These are phyloP conservation scores for Vanderwaltozyma yarrowii DNA, from an alignment of 805 yeast genomes.

Conservation along the genomic window DNA sequence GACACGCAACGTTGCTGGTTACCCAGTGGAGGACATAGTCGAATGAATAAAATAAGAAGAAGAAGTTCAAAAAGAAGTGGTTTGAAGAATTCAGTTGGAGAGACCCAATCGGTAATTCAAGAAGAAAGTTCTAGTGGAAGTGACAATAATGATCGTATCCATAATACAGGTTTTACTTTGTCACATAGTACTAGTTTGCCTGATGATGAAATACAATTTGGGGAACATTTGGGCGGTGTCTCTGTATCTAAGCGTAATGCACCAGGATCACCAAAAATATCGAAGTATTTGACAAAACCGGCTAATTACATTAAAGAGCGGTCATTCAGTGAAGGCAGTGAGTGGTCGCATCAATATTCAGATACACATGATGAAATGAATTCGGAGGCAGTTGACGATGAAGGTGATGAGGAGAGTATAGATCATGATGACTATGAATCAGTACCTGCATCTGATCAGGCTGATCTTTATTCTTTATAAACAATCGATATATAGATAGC, in stretches of 20 bases:
- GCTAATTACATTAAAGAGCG: background rate
- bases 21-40: constrained; percentile 7
- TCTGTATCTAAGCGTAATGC: background rate
- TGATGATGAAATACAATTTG: background rate
- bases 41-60: constrained; percentile 12
- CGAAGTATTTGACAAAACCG: background rate
- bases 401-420: background rate
- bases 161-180: background rate
- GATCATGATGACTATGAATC: background rate
- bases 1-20: constrained; percentile 13
- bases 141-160: background rate
- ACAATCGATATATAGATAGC: too few species aligned
- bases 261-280: background rate
- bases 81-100: constrained; percentile 10
- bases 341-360: constrained; percentile 1
- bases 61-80: constrained; percentile 17
- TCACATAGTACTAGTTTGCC: background rate
- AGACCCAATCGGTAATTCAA: constrained; percentile 22
- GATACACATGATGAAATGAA: background rate
- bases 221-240: background rate
- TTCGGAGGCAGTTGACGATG: background rate
- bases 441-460: background rate
- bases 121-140: constrained; percentile 21
- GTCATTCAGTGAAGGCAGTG: constrained; percentile 5
- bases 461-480: too few species aligned